Evolutionary conservation across 495 filamentous ascomycete genomes (phyloP), one percentile per base, ranked within the genome.

Genomic region (Xylaria sp.): DNA sequence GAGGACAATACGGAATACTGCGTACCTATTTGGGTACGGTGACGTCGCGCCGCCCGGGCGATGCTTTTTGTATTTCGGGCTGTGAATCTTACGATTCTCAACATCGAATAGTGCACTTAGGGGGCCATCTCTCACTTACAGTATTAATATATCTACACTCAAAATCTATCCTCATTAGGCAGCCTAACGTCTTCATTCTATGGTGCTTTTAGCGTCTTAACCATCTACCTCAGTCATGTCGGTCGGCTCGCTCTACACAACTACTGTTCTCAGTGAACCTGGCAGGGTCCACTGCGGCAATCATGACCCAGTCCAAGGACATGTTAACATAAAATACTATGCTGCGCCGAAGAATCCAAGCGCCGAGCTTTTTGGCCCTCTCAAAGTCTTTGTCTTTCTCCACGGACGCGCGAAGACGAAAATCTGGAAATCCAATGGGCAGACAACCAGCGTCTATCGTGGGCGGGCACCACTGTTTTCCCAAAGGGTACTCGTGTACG

Each of bases 381-480:
- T 71, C 40, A 14, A 29, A 9, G 37, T 71, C 69, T 33, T 12
- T 8, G 61, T 66, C 61, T 3, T 33, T 15, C 69, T 71, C 8
- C 69, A 71, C 40, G 69, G 69, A 50, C 61, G 69, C 1, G 69
- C 69, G 1, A 71, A 71, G 46, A 65, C 69, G 33, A 71, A 71
- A 24, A 50, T 71, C 61, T 58, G 69, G 59, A 62, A 61, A 17
- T 46, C 37, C 4, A 71, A 59, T 26, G 61, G 69, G 0, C 48
- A 71, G 17, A 37, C 4, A 19, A 65, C 48, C 24, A 57, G 19
- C 29, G 15, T 71, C 50, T 71, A 65, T 52, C 69, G 69, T 29
- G 61, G 61, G 14, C 69, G 69, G 14, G 69, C 69, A 29, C 48
- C 69, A 11, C 31, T 71, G 15, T 26, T 71, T 41, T 26, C 24